phyloP scores from a whole-genome alignment of 75 land plant genomes.

The Isoetes taiwanensis region DNA sequence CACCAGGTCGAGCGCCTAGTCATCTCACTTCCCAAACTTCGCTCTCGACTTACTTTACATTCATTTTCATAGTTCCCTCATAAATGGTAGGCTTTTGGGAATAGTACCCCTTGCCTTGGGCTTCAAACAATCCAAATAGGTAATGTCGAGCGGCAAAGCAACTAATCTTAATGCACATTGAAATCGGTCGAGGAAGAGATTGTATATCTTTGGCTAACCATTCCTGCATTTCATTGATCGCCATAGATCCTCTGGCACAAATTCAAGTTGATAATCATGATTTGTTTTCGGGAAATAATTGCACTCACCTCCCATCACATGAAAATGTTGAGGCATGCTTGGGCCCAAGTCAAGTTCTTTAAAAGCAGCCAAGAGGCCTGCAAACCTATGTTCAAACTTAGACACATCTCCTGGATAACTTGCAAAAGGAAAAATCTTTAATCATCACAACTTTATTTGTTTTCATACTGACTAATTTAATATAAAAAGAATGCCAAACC shows the following conservation, averaged over 20 bases:
- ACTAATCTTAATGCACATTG: conserved; percentile 25
- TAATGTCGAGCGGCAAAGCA: conserved; percentile 20
- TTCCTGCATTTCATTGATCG: conserved; percentile 25
- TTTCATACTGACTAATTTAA: no score
- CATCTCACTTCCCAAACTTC: no score
- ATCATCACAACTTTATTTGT: background rate
- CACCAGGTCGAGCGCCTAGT: no score
- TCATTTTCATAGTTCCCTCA: conserved; percentile 14
- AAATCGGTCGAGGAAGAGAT: conserved; percentile 24
- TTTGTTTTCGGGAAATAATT: conserved; percentile 29
- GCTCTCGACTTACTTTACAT: background rate
- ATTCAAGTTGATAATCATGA: conserved; percentile 24
- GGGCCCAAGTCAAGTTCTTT: conserved; percentile 21
- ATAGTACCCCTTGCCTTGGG: conserved; percentile 38
- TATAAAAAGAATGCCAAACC: no score
- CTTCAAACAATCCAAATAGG: conserved; percentile 30
- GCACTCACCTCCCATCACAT: conserved; percentile 43
- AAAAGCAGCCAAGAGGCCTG: conserved; percentile 31
- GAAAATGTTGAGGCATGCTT: conserved; percentile 22
- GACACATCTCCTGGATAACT: conserved; percentile 32
- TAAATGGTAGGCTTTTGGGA: conserved; percentile 36
- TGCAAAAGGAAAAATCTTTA: conserved; percentile 6
- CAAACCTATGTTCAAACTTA: conserved; percentile 26
- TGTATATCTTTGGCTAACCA: conserved; percentile 19
- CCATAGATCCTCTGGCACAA: conserved; percentile 30